Evolutionary conservation across 2,329 filamentous ascomycete species (phyloP), one percentile per base, ranked within the genome.

Genomic region (Colletotrichum lupini): DNA sequence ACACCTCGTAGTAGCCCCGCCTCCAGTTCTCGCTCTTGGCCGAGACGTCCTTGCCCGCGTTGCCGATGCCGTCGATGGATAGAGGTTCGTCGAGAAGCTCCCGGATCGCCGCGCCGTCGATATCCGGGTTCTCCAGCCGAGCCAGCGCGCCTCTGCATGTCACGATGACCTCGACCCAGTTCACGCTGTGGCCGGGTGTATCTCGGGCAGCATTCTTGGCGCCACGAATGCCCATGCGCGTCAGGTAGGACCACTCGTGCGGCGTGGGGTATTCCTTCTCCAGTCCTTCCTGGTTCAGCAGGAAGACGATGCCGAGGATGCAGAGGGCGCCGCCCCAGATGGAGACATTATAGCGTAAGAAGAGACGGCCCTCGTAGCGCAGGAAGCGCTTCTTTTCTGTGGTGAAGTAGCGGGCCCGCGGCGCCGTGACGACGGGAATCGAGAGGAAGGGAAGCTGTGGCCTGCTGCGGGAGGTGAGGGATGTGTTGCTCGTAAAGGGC

Each of bases 11-110:
- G 82, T 98, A 98, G 1, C 95, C 95, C 68, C 94, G 88, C 77
- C 93, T 87, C 96, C 95, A 98, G 62, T 92, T 87, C 82, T 97
- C 94, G 75, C 91, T 92, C 85, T 95, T 97, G 7, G 83, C 87
- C 1, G 90, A 90, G 68, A 97, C 85, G 80, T 98, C 94, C 76
- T 90, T 91, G 0, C 91, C 80, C 1, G 78, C 85, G 68, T 83
- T 85, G 0, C 88, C 89, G 32, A 90, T 77, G 0, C 87, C 89
- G 3, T 87, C 87, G n/a, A 91, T 85, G 53, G 86, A 79, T 3
- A 88, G 82, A 0, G 85, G 89, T 3, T 87, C 89, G 49, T 87
- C 87, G 7, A 85, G 85, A 72, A 91, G 87, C 76, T 92, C 88
- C 8, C 83, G 77, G 35, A 96, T 79, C 0, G 88, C 93, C 32